Evolutionary conservation across 129 eudicot genomes (phyloP), one percentile per base, ranked within the genome.

Genomic region (Artemisia annua): DNA sequence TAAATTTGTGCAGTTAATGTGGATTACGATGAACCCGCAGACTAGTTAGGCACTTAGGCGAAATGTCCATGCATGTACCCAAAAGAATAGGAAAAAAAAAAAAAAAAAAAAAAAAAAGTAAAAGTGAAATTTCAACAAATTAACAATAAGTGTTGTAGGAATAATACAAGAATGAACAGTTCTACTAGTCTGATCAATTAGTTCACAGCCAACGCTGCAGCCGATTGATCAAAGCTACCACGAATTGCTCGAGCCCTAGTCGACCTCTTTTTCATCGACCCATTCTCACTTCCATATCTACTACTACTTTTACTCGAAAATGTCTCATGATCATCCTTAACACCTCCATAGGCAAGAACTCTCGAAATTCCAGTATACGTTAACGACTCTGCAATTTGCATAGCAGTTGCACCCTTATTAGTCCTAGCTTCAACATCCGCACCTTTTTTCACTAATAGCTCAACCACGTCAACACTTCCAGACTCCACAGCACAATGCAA

Each of bases 401-500:
- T 35, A 1, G 90, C 85, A 4, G 80, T 82, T 1, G 71, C 87
- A 44, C 92, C 96, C 67, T 87, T 87, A 4, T 73, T 85, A 0
- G 92, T 87, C 55, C 84, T 72, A 5, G 90, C 87, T 52, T 87
- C 88, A 7, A 87, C 70, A 59, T 89, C 90, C 6, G 80, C 90
- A 17, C 90, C 88, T 43, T 79, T 82, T 73, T 89, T 89, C 7
- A 89, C 72, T 5, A 89, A 72, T 80, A 89, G 30, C 63, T 89
- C 92, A n/a, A 85, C 63, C 51, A 87, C 96, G 11, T 89, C 87
- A 28, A 66, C 76, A 16, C 87, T 85, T 7, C 92, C 96, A 0
- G 88, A 62, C 39, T 87, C 92, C 61, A 78, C 92, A 0, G 85
- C 96, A 70, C 96, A 89, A 46, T 82, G 88, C 63, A 89, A 66